These are phyloP conservation scores for Phialophora chinensis DNA, from an alignment of 2,329 filamentous ascomycete species.

Conservation along the genomic window DNA sequence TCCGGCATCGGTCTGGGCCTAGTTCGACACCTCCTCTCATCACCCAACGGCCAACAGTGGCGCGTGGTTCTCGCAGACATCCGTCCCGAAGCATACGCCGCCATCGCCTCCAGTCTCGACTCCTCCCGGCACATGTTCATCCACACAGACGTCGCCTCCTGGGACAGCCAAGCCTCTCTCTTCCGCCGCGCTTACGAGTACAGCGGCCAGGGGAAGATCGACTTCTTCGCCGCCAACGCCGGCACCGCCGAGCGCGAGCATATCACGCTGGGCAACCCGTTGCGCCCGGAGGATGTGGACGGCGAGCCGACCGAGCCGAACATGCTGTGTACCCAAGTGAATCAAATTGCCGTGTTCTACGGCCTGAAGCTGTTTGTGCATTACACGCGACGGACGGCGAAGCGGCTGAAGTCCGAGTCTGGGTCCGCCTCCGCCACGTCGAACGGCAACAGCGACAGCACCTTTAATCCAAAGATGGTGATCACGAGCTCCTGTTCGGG, in stretches of 20 bases:
- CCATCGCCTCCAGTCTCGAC: slow-evolving; percentile 15
- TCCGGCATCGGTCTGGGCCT: slow-evolving; percentile 68
- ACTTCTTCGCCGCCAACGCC: slow-evolving; percentile 62
- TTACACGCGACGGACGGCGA: slow-evolving; percentile 43
- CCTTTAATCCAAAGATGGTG: slow-evolving; percentile 41
- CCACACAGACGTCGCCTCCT: slow-evolving; percentile 57
- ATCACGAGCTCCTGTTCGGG: slow-evolving; percentile 45
- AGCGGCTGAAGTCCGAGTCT: not conserved
- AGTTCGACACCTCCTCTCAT: slow-evolving; percentile 56
- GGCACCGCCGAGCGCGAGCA: slow-evolving; percentile 56
- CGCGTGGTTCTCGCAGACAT: slow-evolving; percentile 63
- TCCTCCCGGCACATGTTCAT: slow-evolving; percentile 45
- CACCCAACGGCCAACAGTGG: slow-evolving; percentile 44
- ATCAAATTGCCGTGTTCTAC: slow-evolving; percentile 45
- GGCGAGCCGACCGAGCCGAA: slow-evolving; percentile 42
- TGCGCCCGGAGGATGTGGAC: slow-evolving; percentile 21
- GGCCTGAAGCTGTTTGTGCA: slow-evolving; percentile 48
- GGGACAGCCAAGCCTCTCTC: slow-evolving; percentile 57
- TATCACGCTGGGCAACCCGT: slow-evolving; percentile 18
- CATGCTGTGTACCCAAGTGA: slow-evolving; percentile 45
- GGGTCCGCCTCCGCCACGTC: not conserved
- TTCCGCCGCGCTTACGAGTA: slow-evolving; percentile 58
- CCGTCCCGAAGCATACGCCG: slow-evolving; percentile 41
- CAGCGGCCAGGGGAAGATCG: slow-evolving; percentile 48
- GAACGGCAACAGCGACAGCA: not conserved